Evolutionary conservation across 169 alveolate genomes (phyloP).

Genomic region (Sarcocystis neurona): DNA sequence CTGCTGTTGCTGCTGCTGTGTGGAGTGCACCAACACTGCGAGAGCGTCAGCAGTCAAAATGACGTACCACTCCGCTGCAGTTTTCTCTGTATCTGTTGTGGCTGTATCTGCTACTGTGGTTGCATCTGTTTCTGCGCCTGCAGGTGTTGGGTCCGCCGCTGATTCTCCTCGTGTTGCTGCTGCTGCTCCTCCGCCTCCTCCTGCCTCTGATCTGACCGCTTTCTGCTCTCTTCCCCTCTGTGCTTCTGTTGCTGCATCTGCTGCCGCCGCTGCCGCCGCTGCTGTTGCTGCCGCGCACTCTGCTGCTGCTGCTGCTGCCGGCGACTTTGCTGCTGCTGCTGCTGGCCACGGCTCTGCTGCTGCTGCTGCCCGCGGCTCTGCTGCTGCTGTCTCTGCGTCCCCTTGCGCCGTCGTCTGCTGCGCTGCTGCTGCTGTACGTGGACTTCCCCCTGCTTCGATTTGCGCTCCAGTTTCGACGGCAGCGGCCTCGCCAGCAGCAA

Average conservation of each 20-base stretch:
- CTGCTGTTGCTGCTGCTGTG: neutral
- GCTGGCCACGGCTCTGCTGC: neutral
- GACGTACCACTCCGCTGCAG: neutral
- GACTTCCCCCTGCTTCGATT: no score
- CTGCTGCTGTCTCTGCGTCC: no score
- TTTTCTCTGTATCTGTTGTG: no score
- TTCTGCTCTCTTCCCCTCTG: neutral
- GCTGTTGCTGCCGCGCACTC: neutral
- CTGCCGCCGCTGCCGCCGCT: neutral
- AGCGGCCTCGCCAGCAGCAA: no score
- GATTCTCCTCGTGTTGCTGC: neutral
- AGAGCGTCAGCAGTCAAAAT: slow-evolving; percentile 12
- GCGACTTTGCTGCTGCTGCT: neutral
- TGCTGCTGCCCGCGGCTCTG: no score
- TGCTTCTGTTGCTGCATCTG: neutral
- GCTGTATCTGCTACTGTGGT: neutral
- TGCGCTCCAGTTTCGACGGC: no score
- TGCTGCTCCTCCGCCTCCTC: neutral
- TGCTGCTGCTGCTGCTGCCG: neutral
- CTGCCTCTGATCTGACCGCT: neutral
- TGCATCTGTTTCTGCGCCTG: neutral
- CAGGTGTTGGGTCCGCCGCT: neutral
- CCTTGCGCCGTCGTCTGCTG: no score
- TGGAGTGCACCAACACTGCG: neutral
- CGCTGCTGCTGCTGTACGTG: no score